Percentiles rank a stretch among this genome's conserved stretches.
Evolutionary conservation across 106 monocot species (phyloP).

Genomic region (Allium sativum): DNA sequence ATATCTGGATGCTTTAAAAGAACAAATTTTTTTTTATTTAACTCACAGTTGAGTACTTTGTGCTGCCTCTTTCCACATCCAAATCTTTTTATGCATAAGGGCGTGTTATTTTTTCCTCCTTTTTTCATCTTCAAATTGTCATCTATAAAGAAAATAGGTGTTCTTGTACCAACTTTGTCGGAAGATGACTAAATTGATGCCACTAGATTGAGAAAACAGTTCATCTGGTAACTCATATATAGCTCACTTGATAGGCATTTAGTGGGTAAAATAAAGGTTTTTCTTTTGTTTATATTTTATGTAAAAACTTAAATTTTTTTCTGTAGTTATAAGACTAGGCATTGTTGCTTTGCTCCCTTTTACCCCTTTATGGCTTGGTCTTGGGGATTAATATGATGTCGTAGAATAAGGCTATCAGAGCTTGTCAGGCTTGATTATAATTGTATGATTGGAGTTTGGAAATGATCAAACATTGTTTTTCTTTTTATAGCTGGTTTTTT

Average conservation of each 20-base stretch:
- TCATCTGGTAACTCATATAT: background rate
- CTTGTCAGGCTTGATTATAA: background rate
- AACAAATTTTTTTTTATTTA: too few species aligned
- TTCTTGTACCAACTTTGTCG: conserved; percentile 22
- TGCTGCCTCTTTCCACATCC: too few species aligned
- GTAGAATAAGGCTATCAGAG: background rate
- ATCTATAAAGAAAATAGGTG: conserved; percentile 32
- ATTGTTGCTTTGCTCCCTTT: background rate
- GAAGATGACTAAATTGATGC: conserved; percentile 29
- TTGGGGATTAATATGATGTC: background rate
- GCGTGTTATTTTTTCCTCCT: too few species aligned
- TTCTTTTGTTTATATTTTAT: background rate
- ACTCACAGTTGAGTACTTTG: too few species aligned
- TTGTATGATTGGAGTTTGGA: background rate
- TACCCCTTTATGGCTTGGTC: background rate
- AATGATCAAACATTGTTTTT: background rate
- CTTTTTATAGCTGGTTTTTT: too few species aligned
- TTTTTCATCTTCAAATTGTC: conserved; percentile 8
- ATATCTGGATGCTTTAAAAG: too few species aligned
- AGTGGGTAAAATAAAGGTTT: background rate
- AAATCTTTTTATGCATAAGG: too few species aligned
- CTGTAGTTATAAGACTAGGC: background rate
- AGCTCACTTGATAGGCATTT: conserved; percentile 1
- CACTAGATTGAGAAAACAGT: background rate
- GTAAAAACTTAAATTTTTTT: background rate